Evolutionary conservation across 2,329 filamentous ascomycete genomes (phyloP), one percentile per base, ranked within the genome.

Genomic region (Penicillium sp.): DNA sequence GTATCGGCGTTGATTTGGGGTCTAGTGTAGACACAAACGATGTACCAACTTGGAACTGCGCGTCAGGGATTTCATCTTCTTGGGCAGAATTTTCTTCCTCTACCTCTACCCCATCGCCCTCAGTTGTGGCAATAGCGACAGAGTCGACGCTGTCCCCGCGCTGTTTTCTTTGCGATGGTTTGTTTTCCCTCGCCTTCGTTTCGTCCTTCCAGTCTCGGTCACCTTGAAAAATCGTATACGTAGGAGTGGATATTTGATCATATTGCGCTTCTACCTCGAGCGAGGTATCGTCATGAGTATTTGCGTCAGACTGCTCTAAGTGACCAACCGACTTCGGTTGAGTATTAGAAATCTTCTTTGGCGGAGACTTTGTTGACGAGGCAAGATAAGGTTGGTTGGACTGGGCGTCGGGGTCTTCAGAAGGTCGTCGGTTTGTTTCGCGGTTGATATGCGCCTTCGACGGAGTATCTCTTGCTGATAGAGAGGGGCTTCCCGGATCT

Each of bases 1-100:
- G 27, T 21, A 40, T 52, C 31, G 50, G 42, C 43, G 49, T 27
- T 38, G 39, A 55, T 51, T 56, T 21, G 16, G 13, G 14, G 44
- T 45, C 43, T 38, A 32, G 24, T 36, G 40, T 43, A 38, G 42
- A 5, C 39, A 49, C 38, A 14, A 51, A 40, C 39, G 55, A 27
- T 45, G 53, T 40, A 34, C 53, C 13, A 6, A 13, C 44, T 27
- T 44, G 29, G 18, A 31, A 14, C 42, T 48, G 39, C 29, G 18
- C 13, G 38, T 44, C 34, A 49, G 49, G 40, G 18, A 29, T 32
- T 40, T 49, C 24, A 21, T 50, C 27, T 29, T 42, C 31, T 27
- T 38, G 22, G 1, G 18, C 27, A 29, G 11, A 11, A 5, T 3
- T 40, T 1, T 21, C 3, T 24, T 38, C 14, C 9, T 40, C 18